phyloP scores from a whole-genome alignment of 768 basidiomycete species.

The Ramaria rubella region DNA sequence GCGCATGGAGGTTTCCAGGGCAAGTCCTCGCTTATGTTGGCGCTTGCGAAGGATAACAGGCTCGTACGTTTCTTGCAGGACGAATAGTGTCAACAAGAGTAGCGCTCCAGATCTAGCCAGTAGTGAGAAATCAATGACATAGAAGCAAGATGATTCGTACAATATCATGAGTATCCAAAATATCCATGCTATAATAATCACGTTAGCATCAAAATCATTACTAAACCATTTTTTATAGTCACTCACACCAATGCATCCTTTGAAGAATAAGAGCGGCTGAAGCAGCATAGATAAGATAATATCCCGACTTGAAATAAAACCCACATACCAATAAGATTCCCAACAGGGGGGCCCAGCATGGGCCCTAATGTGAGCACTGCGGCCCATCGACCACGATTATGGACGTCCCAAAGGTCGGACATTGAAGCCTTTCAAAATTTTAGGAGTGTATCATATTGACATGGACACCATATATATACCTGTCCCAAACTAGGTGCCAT shows the following conservation, averaged over 20 bases:
- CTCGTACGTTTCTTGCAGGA: slow-evolving; percentile 9
- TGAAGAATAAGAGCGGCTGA: slow-evolving; percentile 4
- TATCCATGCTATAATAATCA: background rate
- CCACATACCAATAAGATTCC: slow-evolving; percentile 2
- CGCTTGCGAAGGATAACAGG: slow-evolving; percentile 7
- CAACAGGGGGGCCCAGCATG: slow-evolving; percentile 6
- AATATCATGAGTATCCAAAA: slow-evolving; percentile 6
- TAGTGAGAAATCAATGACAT: background rate
- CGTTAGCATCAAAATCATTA: background rate
- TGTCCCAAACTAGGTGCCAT: too few species aligned
- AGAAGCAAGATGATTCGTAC: too few species aligned
- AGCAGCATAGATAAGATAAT: background rate
- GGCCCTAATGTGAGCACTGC: slow-evolving; percentile 2
- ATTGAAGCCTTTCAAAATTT: slow-evolving; percentile 11
- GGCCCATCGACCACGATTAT: slow-evolving; percentile 1
- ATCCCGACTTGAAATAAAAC: background rate
- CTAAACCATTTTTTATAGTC: background rate
- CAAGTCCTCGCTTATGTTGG: background rate
- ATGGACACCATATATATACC: too few species aligned
- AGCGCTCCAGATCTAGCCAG: background rate
- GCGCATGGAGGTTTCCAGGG: background rate
- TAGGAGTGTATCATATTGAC: too few species aligned
- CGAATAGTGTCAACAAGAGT: background rate
- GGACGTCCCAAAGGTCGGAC: slow-evolving; percentile 2
- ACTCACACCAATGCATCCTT: slow-evolving; percentile 3